phyloP scores from a whole-genome alignment of 2,329 filamentous ascomycete species.

The Fusarium acutatum region DNA sequence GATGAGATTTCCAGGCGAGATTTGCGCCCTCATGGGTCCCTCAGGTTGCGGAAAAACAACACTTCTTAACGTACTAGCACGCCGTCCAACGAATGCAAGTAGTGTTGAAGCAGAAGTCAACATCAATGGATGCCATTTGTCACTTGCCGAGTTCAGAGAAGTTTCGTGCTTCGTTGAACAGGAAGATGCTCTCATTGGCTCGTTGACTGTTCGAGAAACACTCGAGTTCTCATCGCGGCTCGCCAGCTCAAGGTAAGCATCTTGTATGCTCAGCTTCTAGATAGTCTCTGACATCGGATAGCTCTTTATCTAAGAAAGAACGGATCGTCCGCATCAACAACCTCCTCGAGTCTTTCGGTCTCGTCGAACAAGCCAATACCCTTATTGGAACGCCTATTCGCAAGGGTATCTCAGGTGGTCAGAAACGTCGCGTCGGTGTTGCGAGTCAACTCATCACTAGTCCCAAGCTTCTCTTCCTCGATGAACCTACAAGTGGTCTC shows the following conservation, averaged over 20 bases:
- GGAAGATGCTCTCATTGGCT: slow-evolving; percentile 84
- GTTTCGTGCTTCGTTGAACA: slow-evolving; percentile 86
- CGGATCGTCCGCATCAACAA: slow-evolving; percentile 69
- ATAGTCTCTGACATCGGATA: slow-evolving; percentile 17
- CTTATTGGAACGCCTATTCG: slow-evolving; percentile 83
- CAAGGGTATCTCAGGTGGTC: slow-evolving; percentile 85
- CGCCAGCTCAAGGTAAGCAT: slow-evolving; percentile 60
- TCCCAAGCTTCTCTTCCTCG: slow-evolving; percentile 82
- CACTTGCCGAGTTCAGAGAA: slow-evolving; percentile 65
- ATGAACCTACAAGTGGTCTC: slow-evolving; percentile 85
- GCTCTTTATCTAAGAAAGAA: slow-evolving; percentile 58
- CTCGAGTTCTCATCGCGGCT: slow-evolving; percentile 80
- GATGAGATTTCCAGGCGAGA: slow-evolving; percentile 59
- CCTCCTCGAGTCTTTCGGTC: slow-evolving; percentile 76
- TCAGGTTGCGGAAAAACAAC: slow-evolving; percentile 82
- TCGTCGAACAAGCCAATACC: slow-evolving; percentile 73
- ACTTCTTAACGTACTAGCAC: slow-evolving; percentile 80
- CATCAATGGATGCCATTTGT: slow-evolving; percentile 67
- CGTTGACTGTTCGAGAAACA: slow-evolving; percentile 82
- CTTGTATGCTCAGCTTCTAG: no score
- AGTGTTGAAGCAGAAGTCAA: slow-evolving; percentile 54
- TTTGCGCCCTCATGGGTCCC: slow-evolving; percentile 85
- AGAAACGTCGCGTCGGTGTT: slow-evolving; percentile 82
- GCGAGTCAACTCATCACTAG: slow-evolving; percentile 83
- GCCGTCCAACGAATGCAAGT: slow-evolving; percentile 55